These are phyloP conservation scores for Fusarium secorum DNA, from an alignment of 2,329 filamentous ascomycete species.

Conservation along the genomic window DNA sequence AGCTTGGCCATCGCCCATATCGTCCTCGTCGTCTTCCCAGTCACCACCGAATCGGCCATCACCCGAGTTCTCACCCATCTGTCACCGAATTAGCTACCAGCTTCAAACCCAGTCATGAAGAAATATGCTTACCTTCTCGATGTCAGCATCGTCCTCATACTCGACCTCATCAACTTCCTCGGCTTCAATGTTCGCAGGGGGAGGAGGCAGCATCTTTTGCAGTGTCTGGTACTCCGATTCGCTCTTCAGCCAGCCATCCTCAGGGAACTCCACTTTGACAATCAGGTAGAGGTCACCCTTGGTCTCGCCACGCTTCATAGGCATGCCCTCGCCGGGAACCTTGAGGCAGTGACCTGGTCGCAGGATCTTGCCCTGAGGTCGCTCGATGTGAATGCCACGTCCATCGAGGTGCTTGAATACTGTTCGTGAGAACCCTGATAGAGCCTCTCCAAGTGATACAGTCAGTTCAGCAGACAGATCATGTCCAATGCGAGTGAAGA, in stretches of 20 bases:
- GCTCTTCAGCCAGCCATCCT: conserved; percentile 81
- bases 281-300: conserved; percentile 89
- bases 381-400: conserved; percentile 82
- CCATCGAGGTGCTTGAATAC: conserved; percentile 94
- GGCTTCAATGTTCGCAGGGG: conserved; percentile 66
- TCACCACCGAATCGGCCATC: conserved; percentile 71
- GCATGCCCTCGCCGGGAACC: conserved; percentile 92
- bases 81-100: conserved; percentile 19
- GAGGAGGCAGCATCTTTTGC: conserved; percentile 76
- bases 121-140: conserved; percentile 71
- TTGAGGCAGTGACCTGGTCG: conserved; percentile 86
- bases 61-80: conserved; percentile 77
- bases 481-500: conserved; percentile 82
- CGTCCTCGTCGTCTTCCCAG: conserved; percentile 75
- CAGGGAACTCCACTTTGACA: conserved; percentile 87
- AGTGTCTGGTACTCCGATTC: conserved; percentile 76
- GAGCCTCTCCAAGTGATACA: conserved; percentile 81
- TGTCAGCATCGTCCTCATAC: conserved; percentile 81
- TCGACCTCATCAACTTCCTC: conserved; percentile 87
- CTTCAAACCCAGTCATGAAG: background rate
- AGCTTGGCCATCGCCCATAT: conserved; percentile 69
- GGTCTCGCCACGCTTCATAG: conserved; percentile 81
- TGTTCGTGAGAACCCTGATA: conserved; percentile 88
- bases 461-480: conserved; percentile 85
- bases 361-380: conserved; percentile 82